Conservation (phyloP, 495 filamentous ascomycete genomes). For the Aspergillus sclerotiicarbonarius region DNA sequence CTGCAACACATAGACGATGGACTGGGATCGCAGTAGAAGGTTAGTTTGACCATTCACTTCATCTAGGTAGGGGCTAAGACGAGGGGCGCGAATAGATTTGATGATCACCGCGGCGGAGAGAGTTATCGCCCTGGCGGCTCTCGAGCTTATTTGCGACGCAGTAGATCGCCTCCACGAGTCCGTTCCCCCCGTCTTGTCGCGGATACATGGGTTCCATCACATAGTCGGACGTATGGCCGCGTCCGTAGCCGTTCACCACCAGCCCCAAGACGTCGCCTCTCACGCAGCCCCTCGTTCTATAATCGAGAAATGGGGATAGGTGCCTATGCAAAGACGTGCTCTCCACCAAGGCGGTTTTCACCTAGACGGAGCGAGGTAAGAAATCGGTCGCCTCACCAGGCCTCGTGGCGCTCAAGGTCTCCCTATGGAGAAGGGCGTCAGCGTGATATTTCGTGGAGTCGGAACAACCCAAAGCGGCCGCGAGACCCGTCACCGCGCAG, state of each 20-base stretch:
- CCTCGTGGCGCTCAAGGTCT: constrained; percentile 45
- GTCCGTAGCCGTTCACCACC: constrained; percentile 46
- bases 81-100: constrained; percentile 36
- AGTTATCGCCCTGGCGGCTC: constrained; percentile 50
- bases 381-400: constrained; percentile 38
- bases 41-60: constrained; percentile 18
- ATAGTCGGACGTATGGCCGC: constrained; percentile 35
- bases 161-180: constrained; percentile 41
- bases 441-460: constrained; percentile 33
- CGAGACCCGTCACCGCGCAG: constrained; percentile 33
- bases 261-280: constrained; percentile 44
- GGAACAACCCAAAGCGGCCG: constrained; percentile 32
- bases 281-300: constrained; percentile 45
- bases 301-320: constrained; percentile 34
- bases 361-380: constrained; percentile 47
- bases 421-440: constrained; percentile 37
- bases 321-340: constrained; percentile 37
- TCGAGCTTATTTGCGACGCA: constrained; percentile 39
- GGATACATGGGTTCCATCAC: constrained; percentile 50
- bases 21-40: constrained; percentile 52
- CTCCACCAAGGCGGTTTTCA: constrained; percentile 44
- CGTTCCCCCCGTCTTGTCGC: constrained; percentile 40
- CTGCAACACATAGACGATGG: constrained; percentile 31
- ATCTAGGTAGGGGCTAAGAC: neutral
- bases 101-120: constrained; percentile 53